Evolutionary conservation across 192 early-diverging fungal species (phyloP), one percentile per base, ranked within the genome.

Genomic region (Spinellus fusiger): DNA sequence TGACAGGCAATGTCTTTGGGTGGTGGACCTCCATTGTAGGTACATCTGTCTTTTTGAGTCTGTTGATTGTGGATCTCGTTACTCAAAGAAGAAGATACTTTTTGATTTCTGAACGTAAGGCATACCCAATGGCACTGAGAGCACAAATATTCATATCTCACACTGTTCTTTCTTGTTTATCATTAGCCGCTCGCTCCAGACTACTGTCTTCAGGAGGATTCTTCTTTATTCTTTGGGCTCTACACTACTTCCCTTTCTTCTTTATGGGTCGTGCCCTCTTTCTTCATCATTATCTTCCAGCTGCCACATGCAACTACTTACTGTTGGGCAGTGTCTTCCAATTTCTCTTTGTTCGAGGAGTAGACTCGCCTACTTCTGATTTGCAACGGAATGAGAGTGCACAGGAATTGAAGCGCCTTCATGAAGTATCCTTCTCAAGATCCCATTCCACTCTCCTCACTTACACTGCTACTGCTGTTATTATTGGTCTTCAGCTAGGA

Each of bases 201-300:
- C 74, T 87, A 48, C 78, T 76, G 56, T 75, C 74, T 58, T 75
- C 77, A 20, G 78, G 79, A 49, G 90, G 91, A 35, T 94, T 94
- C 79, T 80, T 96, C 62, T 85, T 89, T 58, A 64, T 93, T 44
- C 86, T 82, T 46, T 98, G 93, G 89, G 65, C 75, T 15, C 66
- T 92, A 57, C 94, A 97, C 66, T 97, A 90, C 65, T 34, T 91
- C 9, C 94, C 95, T 29, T 96, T 95, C 79, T 94, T 90, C 66
- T 61, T 93, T 27, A 92, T 93, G 89, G 92, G 90, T 32, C 84
- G 95, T 37, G 83, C 89, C 50, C 79, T 94, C 4, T 98, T 95
- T 70, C 67, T 98, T 60, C 95, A 98, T 76, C 95, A 98, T 74
- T 98, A 98, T 70, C 72, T 96, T 59, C 94, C 93, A 1, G 84